Base-by-base conservation (phyloP, 768 basidiomycete species). In the Boletus sp. region DNA sequence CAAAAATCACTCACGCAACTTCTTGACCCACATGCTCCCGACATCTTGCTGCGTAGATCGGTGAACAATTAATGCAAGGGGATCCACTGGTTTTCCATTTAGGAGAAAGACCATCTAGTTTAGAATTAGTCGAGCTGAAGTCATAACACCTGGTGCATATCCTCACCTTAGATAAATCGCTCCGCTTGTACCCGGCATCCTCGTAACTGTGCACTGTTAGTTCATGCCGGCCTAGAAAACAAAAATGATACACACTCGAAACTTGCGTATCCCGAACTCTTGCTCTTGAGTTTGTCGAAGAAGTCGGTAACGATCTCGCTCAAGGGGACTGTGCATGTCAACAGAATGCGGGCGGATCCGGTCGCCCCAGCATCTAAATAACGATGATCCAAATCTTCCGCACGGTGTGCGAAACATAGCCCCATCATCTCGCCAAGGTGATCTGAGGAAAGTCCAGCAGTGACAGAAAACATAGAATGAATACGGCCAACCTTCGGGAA, bases 361-460 rank as follows among this genome's bases (percentile, higher is more conserved):
- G 64, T 54, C n/a, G 38, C 49, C 21, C 73, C 70, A n/a, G 73
- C 69, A 50, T 96, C 93, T 19, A 98, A 77, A 66, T 95, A 93
- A 32, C 81, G 81, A 72, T 95, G 88, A 37, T 94, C 88, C 49
- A 96, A 70, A 44, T 91, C 83, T 51, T 87, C 83, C 2, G 87
- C 96, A 44, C 97, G 84, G 65, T 90, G 92, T 5, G 81, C 77
- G 68, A 84, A 90, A 67, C 94, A 97, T 1, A 98, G 80, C 38
- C 91, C 89, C 88, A 98, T 95, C 88, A 99, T 94, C 42, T 89
- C 88, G 8, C 96, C 96, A 33, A 97, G 85, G 67, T 93, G 95
- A 57, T 92, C 93, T 93, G 60, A 29, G 44, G 46, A 57, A 49
- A 43, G 2, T 47, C 8, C 33, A 54, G 33, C 33, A 5, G 2